Evolutionary conservation across 805 yeast genomes (phyloP).

Genomic region (Suhomyces xylopsoci): DNA sequence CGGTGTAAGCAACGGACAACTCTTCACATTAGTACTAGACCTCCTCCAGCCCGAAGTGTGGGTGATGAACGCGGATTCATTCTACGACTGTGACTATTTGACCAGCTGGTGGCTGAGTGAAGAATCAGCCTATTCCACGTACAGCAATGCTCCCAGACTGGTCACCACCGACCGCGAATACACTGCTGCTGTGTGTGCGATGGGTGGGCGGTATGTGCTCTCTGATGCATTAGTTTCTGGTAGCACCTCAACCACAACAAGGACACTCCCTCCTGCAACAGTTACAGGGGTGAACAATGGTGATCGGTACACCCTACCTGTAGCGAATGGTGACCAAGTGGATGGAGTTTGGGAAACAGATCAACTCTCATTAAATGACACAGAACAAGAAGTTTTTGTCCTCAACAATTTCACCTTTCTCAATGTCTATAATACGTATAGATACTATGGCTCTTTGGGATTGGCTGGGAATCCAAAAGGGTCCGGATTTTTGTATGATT

Average conservation of each 20-base stretch:
- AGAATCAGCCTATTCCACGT: slow-evolving; percentile 1
- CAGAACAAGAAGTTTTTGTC: slow-evolving; percentile 9
- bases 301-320: slow-evolving; percentile 21
- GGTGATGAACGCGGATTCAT: slow-evolving; percentile 28
- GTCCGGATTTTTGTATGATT: slow-evolving; percentile 26
- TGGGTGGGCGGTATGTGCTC: slow-evolving; percentile 21
- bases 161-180: slow-evolving; percentile 21
- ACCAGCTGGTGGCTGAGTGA: slow-evolving; percentile 16
- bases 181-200: slow-evolving; percentile 25
- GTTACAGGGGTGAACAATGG: slow-evolving; percentile 13
- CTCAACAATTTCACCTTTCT: slow-evolving; percentile 27
- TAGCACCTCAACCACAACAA: slow-evolving; percentile 7
- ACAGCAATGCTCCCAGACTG: slow-evolving; percentile 7
- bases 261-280: slow-evolving; percentile 10
- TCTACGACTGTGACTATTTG: slow-evolving; percentile 24
- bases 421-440: slow-evolving; percentile 19
- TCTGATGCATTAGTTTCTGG: background rate
- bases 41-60: slow-evolving; percentile 37
- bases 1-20: background rate
- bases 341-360: slow-evolving; percentile 25
- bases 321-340: slow-evolving; percentile 25
- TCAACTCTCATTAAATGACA: slow-evolving; percentile 17
- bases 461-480: slow-evolving; percentile 26
- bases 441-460: slow-evolving; percentile 34
- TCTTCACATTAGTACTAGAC: slow-evolving; percentile 14